Evolutionary conservation across 2,329 filamentous ascomycete species (phyloP), one percentile per base, ranked within the genome.

Genomic region (Cercospora citrullina): DNA sequence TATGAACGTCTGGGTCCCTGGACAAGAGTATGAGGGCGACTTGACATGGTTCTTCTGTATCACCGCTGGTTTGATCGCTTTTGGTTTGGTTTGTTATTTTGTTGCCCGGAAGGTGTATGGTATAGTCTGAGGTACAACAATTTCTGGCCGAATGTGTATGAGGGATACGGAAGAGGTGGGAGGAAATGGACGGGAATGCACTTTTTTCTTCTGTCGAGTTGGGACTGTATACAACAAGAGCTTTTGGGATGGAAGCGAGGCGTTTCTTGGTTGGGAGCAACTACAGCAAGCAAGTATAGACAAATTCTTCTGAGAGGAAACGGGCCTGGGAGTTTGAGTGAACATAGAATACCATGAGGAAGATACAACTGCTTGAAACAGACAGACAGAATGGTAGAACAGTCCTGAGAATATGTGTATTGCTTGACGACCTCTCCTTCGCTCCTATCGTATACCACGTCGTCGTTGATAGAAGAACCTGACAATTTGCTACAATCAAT

Each of bases 1-100:
- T 62, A 98, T 98, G 94, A 99, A 99, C 84, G 77, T 78, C 28
- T 77, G 76, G 84, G 95, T 99, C 0, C 95, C 95, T 0, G 95
- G 95, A 1, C 94, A 98, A 79, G 90, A 94, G 57, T 60, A 63
- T 31, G 67, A 68, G 23, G 67, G 67, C 6, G 67, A 68, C 30
- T 51, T 69, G 33, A 69, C 95, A 94, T 0, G 95, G 95, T 85
- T 85, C 76, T 84, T 81, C 76, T 78, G 78, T 66, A 83, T 90
- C 75, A 95, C 93, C 0, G 91, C 84, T 1, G 91, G 91, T 0
- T 80, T 98, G 57, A 67, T 96, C 2, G 77, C 87, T 18, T 98
- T 98, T 80, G 95, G 93, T 0, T 76, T 94, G 30, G 85, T 84
- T 5, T 96, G 94, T 76, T 97, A 90, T 77, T 82, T 89, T 76